Evolutionary conservation across 345 rosid genomes (phyloP), one percentile per base, ranked within the genome.

Genomic region (Bretschneidera sinensis): DNA sequence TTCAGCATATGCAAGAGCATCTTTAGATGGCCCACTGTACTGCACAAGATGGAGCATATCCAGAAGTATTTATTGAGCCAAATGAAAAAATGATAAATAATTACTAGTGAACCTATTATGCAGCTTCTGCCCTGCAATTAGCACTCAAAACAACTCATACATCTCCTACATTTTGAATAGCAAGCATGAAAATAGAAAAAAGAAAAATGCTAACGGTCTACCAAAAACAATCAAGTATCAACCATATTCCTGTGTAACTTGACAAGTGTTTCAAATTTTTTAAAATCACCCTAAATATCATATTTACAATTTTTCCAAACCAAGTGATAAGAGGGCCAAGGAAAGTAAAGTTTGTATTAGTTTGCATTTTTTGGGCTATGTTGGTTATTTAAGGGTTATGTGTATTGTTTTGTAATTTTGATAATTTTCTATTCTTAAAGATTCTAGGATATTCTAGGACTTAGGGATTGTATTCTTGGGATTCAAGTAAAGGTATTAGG

Each of bases 1-100:
- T 62, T 85, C 82, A 57, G 84, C 85, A 73, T 92, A 87, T 24
- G 83, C 84, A 67, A 81, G 81, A 70, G 89, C 88, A 60, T 92
- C 87, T 71, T 63, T 68, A 31, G 82, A 77, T 64, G 94, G 97
- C 9, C 98, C 98, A 72, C 98, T 92, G 78, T 78, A 92, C 98
- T 85, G 91, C 87, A 78, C 48, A 66, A n/a, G 31, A 69, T 31
- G 50, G 61, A 69, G 50, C 50, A 48, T 20, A 48, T 73, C n/a
- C 7, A 58, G 39, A 59, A 54, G 49, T 21, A 17, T 53, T 31
- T 39, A 65, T 18, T 48, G 43, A 21, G 22, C n/a, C 1, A 19
- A 45, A 43, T 24, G 39, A 23, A 16, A 19, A 54, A 10, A 21
- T 19, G 10, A 45, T 11, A 28, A 45, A 18, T 24, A 17, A 55